A percentile compares a stretch with the other conserved stretches of the same genome.
Conservation (phyloP, 2,329 filamentous ascomycete genomes). For the Penicillium frequentans region DNA sequence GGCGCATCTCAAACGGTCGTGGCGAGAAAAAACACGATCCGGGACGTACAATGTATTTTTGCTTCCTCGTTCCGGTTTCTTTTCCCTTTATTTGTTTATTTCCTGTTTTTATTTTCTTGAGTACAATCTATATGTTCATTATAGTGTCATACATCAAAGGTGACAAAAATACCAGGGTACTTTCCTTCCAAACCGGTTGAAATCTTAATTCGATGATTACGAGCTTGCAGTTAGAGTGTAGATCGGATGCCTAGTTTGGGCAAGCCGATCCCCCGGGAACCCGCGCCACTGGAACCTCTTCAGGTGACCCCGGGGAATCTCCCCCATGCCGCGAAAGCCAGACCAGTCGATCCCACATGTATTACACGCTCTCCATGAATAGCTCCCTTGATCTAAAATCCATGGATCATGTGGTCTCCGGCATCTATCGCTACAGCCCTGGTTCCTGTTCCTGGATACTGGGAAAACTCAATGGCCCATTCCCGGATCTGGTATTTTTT, state of each 20-base stretch:
- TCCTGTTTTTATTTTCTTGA: background rate
- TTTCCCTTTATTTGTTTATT: background rate
- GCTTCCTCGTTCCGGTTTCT: too few relatives aligned
- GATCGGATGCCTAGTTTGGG: slow-evolving; percentile 19
- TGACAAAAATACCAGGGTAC: background rate
- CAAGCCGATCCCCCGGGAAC: slow-evolving; percentile 15
- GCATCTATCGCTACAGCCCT: background rate
- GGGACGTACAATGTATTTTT: background rate
- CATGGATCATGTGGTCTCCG: background rate
- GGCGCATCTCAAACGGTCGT: background rate
- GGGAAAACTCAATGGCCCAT: slow-evolving; percentile 13
- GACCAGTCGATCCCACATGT: background rate
- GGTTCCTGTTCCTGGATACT: slow-evolving; percentile 3
- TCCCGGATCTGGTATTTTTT: background rate
- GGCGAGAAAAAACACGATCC: background rate
- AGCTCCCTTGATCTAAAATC: background rate
- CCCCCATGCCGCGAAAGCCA: background rate
- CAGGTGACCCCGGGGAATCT: slow-evolving; percentile 7
- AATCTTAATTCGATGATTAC: background rate
- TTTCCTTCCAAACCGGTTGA: background rate
- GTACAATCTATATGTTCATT: background rate
- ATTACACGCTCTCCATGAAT: background rate
- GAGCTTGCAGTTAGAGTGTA: background rate
- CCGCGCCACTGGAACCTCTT: slow-evolving; percentile 5
- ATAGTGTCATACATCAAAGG: background rate